Conservation (phyloP, 2,329 filamentous ascomycete species). For the Penicillium digitatum region DNA sequence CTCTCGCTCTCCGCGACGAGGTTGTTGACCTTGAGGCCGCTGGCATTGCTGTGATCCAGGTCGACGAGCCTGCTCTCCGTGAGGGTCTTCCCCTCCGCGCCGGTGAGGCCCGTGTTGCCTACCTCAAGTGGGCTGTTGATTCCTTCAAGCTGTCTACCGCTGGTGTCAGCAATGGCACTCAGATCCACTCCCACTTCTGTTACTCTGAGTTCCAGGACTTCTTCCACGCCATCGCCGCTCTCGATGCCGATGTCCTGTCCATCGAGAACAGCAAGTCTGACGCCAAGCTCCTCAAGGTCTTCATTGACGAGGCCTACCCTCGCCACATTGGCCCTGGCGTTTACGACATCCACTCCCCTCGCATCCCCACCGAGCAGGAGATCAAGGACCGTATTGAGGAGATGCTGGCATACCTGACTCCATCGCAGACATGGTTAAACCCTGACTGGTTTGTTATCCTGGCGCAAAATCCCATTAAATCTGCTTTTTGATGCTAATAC, state of each 20-base stretch:
- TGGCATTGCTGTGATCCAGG: constrained; percentile 96
- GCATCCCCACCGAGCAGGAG: constrained; percentile 95
- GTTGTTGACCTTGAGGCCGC: constrained; percentile 96
- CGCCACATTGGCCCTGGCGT: constrained; percentile 98
- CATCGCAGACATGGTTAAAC: constrained; percentile 99
- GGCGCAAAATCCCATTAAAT: background rate
- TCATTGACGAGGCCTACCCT: constrained; percentile 94
- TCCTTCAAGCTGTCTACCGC: constrained; percentile 95
- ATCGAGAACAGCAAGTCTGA: constrained; percentile 99
- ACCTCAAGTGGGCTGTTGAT: constrained; percentile 95
- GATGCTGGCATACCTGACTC: constrained; percentile 97
- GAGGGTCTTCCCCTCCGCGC: constrained; percentile 96
- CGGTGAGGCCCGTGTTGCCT: constrained; percentile 91
- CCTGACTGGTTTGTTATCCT: constrained; percentile 61
- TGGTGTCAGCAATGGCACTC: constrained; percentile 89
- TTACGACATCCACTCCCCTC: constrained; percentile 99
- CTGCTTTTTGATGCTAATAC: background rate
- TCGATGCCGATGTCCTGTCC: constrained; percentile 95
- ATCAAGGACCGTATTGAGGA: constrained; percentile 96
- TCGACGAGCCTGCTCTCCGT: constrained; percentile 97
- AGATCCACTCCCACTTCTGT: constrained; percentile 99
- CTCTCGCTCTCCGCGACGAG: constrained; percentile 96
- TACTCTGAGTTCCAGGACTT: constrained; percentile 99
- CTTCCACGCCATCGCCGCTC: constrained; percentile 98
- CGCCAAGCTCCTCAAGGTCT: constrained; percentile 97